phyloP scores from a whole-genome alignment of 148 eudicot species.

The Nepenthes gracilis region DNA sequence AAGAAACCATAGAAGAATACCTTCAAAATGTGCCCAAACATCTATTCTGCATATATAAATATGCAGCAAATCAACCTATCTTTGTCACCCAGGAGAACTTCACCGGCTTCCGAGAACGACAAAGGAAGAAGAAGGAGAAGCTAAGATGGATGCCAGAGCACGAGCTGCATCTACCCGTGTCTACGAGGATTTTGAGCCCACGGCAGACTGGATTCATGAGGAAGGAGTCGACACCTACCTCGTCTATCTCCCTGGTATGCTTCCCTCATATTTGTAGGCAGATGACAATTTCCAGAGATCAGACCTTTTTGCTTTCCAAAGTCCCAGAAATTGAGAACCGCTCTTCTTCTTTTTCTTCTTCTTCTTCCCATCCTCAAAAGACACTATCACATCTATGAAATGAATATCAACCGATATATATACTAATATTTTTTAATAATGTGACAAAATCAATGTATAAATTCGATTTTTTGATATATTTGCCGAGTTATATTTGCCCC shows the following conservation, averaged over 20 bases:
- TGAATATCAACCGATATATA: background rate
- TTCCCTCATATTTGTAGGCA: background rate
- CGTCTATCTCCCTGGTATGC: conserved; percentile 49
- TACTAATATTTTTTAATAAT: background rate
- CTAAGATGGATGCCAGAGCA: conserved; percentile 8
- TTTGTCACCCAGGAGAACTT: no score
- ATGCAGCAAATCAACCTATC: background rate
- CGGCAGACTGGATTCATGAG: conserved; percentile 25
- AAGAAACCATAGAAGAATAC: conserved; percentile 1
- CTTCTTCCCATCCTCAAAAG: background rate
- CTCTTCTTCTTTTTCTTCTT: background rate
- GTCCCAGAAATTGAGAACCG: no score
- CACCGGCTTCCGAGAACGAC: background rate
- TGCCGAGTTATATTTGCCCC: no score
- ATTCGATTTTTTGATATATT: no score
- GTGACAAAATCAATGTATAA: no score
- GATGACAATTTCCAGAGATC: no score
- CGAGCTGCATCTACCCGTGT: conserved; percentile 10
- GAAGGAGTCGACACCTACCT: conserved; percentile 42
- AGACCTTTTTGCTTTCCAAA: no score
- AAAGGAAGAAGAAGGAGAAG: background rate
- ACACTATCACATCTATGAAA: background rate
- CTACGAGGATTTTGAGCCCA: conserved; percentile 38
- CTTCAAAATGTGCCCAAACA: background rate
- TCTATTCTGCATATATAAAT: conserved; percentile 5